These are phyloP conservation scores for Murraya paniculata DNA, from an alignment of 345 rosid genomes.

Conservation along the genomic window DNA sequence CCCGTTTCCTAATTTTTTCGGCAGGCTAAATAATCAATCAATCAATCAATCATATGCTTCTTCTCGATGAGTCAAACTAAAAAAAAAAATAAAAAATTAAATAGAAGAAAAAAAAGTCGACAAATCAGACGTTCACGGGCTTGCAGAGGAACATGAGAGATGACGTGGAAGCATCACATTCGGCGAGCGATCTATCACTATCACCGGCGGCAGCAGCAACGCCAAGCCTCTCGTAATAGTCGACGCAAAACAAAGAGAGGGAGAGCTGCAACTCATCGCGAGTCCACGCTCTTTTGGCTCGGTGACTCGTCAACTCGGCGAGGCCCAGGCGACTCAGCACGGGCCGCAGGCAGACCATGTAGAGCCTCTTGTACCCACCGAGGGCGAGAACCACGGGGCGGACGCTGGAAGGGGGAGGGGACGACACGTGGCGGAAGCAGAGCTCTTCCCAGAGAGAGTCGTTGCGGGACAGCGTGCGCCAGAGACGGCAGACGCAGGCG, in stretches of 20 bases:
- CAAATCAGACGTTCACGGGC: conserved; percentile 68
- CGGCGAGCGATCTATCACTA: conserved; percentile 11
- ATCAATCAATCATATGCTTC: too few relatives aligned
- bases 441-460: conserved; percentile 91
- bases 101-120: neutral
- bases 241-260: conserved; percentile 79
- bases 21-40: too few relatives aligned
- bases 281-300: conserved; percentile 35
- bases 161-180: conserved; percentile 45
- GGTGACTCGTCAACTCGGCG: conserved; percentile 8
- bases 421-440: conserved; percentile 73
- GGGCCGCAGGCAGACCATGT: conserved; percentile 74
- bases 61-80: neutral
- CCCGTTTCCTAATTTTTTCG: neutral
- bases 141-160: conserved; percentile 90
- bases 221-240: conserved; percentile 73
- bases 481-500: conserved; percentile 88
- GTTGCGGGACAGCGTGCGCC: conserved; percentile 65
- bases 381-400: conserved; percentile 81
- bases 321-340: conserved; percentile 41
- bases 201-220: neutral
- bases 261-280: conserved; percentile 79
- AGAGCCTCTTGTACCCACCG: conserved; percentile 85
- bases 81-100: neutral
- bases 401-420: conserved; percentile 52